phyloP scores from a whole-genome alignment of 1,284 basidiomycete genomes.

The Ganoderma lingzhi region DNA sequence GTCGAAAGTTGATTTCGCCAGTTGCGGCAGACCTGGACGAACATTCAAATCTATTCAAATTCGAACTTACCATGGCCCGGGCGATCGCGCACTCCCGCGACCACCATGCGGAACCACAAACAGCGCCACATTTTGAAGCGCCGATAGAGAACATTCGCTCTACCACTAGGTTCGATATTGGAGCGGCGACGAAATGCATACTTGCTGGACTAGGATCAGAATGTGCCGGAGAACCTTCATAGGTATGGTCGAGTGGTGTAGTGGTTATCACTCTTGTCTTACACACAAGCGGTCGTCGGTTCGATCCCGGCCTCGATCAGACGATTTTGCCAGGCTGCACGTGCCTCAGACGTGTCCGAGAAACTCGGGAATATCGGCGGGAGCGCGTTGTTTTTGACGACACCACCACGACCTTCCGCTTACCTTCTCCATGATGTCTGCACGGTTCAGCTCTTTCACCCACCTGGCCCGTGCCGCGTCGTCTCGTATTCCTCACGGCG shows the following conservation, averaged over 20 bases:
- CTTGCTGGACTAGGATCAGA: too few relatives aligned
- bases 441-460: background rate
- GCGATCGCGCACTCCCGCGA: too few relatives aligned
- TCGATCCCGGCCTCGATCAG: constrained; percentile 35
- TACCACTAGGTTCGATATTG: too few relatives aligned
- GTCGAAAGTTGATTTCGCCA: too few relatives aligned
- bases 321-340: constrained; percentile 1
- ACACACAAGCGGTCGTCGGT: constrained; percentile 36
- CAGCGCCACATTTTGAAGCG: too few relatives aligned
- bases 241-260: constrained; percentile 33
- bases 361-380: background rate
- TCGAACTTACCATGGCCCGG: too few relatives aligned
- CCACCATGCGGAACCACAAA: too few relatives aligned
- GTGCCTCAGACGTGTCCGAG: background rate
- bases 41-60: too few relatives aligned
- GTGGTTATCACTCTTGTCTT: constrained; percentile 37
- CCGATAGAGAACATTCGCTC: too few relatives aligned
- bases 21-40: too few relatives aligned
- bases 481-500: background rate
- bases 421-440: background rate
- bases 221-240: too few relatives aligned
- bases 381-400: background rate
- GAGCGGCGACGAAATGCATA: too few relatives aligned
- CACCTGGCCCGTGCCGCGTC: background rate
- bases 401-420: background rate